Evolutionary conservation across 176 grass and related monocot species (phyloP), one percentile per base, ranked within the genome.

Genomic region (Dactylis glomerata): DNA sequence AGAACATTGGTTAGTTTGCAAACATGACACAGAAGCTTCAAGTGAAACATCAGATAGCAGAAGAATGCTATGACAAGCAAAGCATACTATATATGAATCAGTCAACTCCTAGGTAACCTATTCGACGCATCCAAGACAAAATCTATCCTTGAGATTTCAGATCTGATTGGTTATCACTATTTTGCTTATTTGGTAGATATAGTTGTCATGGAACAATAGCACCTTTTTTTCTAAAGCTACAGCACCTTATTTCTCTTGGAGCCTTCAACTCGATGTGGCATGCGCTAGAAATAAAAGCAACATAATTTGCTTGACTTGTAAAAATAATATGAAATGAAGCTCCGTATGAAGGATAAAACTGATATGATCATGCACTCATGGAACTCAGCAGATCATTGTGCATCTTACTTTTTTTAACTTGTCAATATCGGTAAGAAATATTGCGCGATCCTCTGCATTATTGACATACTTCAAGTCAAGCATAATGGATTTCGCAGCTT

Each of bases 401-500:
- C 20, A 61, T 33, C 86, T 92, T 82, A 95, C 96, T 55, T 90
- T 94, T 86, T 93, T 89, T 55, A 95, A 83, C 81, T 91, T 95
- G 17, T 87, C 96, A 89, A 83, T 75, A 77, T 86, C 93, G 10
- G 93, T 94, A 73, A 96, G 89, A 89, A 94, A 87, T 74, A 98
- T 77, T 54, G 87, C 78, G 63, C 70, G 85, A 93, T 98, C 96
- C 75, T 90, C 93, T 58, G 89, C 93, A 96, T 89, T 94, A 83
- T 92, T 93, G 27, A 91, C 93, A 84, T 92, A 98, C 81, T 96
- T 98, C 33, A 83, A 77, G 72, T 92, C 84, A 75, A 85, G 85
- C 82, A 98, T 98, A 52, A 98, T 90, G 51, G 74, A 79, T 84
- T 95, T 98, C 2, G 89, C 91, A 49, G 88, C n/a, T 91, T 92